Percentiles rank a stretch among this genome's conserved stretches.
Evolutionary conservation across 2,329 filamentous ascomycete species (phyloP).

Genomic region (Fusarium vanettenii): DNA sequence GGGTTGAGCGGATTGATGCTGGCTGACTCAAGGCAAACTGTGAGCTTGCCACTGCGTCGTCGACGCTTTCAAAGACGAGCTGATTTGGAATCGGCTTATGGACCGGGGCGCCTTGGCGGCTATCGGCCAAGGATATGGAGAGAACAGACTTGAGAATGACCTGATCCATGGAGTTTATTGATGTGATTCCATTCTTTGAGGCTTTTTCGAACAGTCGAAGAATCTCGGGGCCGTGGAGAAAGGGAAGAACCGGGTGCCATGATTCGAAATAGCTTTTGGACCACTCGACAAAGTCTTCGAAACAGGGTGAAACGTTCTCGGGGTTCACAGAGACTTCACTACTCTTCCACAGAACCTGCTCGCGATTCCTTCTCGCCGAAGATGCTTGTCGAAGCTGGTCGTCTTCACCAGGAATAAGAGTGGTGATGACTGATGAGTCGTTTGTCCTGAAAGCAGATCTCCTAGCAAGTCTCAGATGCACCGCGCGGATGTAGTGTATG

Average conservation of each 20-base stretch:
- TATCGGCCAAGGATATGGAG: constrained; percentile 66
- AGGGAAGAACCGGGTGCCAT: constrained; percentile 69
- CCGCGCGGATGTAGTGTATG: constrained; percentile 68
- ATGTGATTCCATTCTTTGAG: constrained; percentile 46
- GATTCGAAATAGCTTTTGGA: constrained; percentile 66
- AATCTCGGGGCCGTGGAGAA: constrained; percentile 64
- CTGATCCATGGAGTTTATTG: constrained; percentile 49
- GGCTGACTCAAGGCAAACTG: constrained; percentile 59
- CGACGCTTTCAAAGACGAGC: constrained; percentile 61
- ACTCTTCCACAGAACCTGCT: constrained; percentile 48
- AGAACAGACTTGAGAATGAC: constrained; percentile 61
- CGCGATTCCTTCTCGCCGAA: constrained; percentile 18
- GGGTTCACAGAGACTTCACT: constrained; percentile 47
- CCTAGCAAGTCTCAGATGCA: constrained; percentile 59
- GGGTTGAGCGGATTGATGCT: constrained; percentile 58
- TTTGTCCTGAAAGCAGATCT: constrained; percentile 37
- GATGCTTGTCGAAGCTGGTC: constrained; percentile 55
- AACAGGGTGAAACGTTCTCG: constrained; percentile 39
- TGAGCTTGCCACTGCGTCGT: constrained; percentile 62
- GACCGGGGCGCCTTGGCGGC: constrained; percentile 53
- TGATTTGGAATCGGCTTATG: constrained; percentile 51
- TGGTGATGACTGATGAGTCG: constrained; percentile 32
- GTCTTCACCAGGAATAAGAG: constrained; percentile 66
- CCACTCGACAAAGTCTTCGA: constrained; percentile 62
- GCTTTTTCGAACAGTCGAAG: constrained; percentile 59